These are phyloP conservation scores for Ogataea paraovalis DNA, from an alignment of 805 yeast species.

Conservation along the genomic window DNA sequence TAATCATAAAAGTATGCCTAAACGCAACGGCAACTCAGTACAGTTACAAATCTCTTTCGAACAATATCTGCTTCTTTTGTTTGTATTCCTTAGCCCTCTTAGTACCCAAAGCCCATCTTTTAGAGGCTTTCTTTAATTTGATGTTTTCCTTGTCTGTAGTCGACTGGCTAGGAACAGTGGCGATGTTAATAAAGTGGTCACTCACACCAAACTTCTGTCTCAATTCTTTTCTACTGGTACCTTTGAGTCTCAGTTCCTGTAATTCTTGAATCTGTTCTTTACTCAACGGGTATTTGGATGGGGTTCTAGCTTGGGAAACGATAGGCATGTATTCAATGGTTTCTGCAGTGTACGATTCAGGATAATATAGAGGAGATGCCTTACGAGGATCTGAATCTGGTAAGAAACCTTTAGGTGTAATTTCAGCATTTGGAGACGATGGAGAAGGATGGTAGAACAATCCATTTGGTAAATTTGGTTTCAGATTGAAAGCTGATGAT, in stretches of 20 bases:
- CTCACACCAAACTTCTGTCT: slow-evolving; percentile 28
- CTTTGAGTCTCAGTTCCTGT: slow-evolving; percentile 28
- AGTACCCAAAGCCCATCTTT: slow-evolving; percentile 26
- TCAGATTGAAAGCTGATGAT: slow-evolving; percentile 35
- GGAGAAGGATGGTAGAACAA: slow-evolving; percentile 35
- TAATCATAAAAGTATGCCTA: no score
- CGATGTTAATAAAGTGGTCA: slow-evolving; percentile 29
- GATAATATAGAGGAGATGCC: slow-evolving; percentile 24
- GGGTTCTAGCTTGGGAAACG: slow-evolving; percentile 18
- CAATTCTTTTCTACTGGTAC: slow-evolving; percentile 29
- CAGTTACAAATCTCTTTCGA: slow-evolving; percentile 24
- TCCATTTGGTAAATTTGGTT: slow-evolving; percentile 32
- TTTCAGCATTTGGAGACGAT: slow-evolving; percentile 28
- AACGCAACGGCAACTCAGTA: background rate
- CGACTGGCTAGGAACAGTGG: slow-evolving; percentile 24
- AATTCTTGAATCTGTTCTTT: slow-evolving; percentile 25
- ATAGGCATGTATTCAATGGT: slow-evolving; percentile 30
- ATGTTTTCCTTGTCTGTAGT: slow-evolving; percentile 18
- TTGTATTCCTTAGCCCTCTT: slow-evolving; percentile 22
- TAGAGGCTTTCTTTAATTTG: slow-evolving; percentile 16
- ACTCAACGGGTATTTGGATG: slow-evolving; percentile 26
- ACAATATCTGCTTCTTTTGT: slow-evolving; percentile 18
- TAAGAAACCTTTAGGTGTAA: slow-evolving; percentile 34
- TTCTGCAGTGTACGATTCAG: slow-evolving; percentile 19
- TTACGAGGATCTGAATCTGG: slow-evolving; percentile 31